phyloP scores from a whole-genome alignment of 202 grass and related monocot genomes.

The Eragrostis tef region DNA sequence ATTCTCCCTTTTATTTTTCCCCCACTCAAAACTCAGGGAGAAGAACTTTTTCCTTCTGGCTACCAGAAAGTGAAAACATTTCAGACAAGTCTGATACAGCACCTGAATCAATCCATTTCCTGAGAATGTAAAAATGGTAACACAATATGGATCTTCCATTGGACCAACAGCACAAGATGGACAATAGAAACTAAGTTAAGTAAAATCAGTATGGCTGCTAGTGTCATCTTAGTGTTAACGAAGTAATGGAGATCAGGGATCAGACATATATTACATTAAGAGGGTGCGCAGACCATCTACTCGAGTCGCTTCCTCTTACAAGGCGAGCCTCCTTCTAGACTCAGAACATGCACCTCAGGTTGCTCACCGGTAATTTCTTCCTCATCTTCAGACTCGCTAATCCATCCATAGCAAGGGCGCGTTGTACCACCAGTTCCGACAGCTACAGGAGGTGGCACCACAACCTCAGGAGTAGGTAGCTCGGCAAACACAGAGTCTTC shows the following conservation, averaged over 20 bases:
- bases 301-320: background rate
- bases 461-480: background rate
- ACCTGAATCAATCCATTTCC: too few species aligned
- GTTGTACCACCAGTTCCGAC: background rate
- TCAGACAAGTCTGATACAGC: too few species aligned
- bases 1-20: too few species aligned
- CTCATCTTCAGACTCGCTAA: conserved; percentile 44
- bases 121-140: too few species aligned
- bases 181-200: background rate
- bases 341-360: conserved; percentile 1
- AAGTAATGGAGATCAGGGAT: background rate
- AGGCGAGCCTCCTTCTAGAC: background rate
- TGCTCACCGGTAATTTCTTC: background rate
- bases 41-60: too few species aligned
- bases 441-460: background rate
- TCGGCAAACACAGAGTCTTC: background rate
- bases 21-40: too few species aligned
- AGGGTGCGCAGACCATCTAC: background rate
- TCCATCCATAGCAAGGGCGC: conserved; percentile 41
- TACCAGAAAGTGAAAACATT: too few species aligned
- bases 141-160: too few species aligned
- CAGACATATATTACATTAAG: background rate
- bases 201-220: background rate
- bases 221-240: background rate
- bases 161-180: background rate